Evolutionary conservation across 352 stramenopile species (phyloP).

Genomic region (Phytopythium oedochilum): DNA sequence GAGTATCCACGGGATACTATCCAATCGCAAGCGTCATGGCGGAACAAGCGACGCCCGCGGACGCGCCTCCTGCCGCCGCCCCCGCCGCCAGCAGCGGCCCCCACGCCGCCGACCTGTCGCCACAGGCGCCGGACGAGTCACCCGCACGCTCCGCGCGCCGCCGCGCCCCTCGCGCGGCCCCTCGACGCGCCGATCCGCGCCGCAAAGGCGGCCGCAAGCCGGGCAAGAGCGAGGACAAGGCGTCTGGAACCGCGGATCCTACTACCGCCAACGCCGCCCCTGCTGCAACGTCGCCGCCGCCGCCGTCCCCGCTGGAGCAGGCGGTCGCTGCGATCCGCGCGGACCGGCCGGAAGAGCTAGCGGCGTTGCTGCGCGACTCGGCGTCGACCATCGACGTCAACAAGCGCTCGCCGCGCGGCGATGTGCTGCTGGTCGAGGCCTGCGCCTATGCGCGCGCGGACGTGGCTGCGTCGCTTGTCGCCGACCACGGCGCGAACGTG

Average conservation of each 20-base stretch:
- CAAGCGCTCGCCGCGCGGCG: conserved; percentile 24
- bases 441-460: conserved; percentile 46
- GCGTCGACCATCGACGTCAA: conserved; percentile 28
- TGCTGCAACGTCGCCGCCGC: not conserved
- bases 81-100: too few species aligned
- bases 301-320: conserved; percentile 13
- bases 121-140: not conserved
- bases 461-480: conserved; percentile 33
- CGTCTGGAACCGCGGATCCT: not conserved
- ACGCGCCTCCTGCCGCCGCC: not conserved
- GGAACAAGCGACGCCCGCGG: not conserved
- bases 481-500: conserved; percentile 19
- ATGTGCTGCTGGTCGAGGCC: conserved; percentile 43
- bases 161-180: not conserved
- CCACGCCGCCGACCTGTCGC: not conserved
- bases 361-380: conserved; percentile 15
- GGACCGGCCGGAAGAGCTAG: conserved; percentile 18
- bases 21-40: too few species aligned
- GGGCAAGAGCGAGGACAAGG: not conserved
- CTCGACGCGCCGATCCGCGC: not conserved
- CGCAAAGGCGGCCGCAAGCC: not conserved
- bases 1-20: too few species aligned
- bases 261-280: not conserved
- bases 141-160: not conserved
- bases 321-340: conserved; percentile 26